Conservation (phyloP, 495 filamentous ascomycete genomes). For the Pseudomonodictys pantanalensis region DNA sequence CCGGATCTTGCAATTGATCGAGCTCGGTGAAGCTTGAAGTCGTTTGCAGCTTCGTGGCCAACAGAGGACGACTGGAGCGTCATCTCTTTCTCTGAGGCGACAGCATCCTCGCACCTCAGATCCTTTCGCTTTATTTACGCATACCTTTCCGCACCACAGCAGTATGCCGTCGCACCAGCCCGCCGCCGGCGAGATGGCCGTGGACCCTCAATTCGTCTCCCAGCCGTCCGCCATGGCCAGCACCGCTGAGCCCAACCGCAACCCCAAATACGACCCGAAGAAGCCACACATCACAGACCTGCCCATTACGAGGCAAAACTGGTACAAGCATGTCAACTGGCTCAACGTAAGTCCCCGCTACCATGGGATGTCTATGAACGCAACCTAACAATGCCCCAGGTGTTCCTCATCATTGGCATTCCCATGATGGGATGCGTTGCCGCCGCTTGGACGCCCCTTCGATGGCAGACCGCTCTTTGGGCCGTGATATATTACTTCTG, state of each 20-base stretch:
- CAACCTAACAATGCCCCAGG: constrained; percentile 54
- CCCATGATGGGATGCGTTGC: constrained; percentile 73
- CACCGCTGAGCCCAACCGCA: constrained; percentile 41
- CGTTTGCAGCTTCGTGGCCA: background rate
- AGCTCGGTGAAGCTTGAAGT: constrained; percentile 3
- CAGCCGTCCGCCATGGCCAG: constrained; percentile 39
- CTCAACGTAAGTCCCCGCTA: constrained; percentile 33
- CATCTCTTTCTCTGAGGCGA: background rate
- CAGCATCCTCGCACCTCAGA: background rate
- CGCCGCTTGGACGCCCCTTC: constrained; percentile 78
- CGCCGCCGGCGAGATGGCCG: constrained; percentile 38
- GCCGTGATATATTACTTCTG: constrained; percentile 87
- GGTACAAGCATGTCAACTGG: constrained; percentile 98
- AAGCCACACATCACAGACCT: constrained; percentile 50
- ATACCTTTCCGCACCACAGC: background rate
- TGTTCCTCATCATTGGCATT: constrained; percentile 79
- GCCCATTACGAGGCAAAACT: constrained; percentile 80
- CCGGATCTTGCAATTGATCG: constrained; percentile 1
- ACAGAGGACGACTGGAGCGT: background rate
- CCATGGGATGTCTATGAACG: background rate
- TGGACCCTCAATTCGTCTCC: constrained; percentile 38
- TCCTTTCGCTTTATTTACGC: background rate
- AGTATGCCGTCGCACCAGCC: constrained; percentile 23
- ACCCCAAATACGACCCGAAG: constrained; percentile 43
- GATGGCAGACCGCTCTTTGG: constrained; percentile 74